Evolutionary conservation across 2,329 filamentous ascomycete species (phyloP), one percentile per base, ranked within the genome.

Genomic region (Aspergillus flavus): DNA sequence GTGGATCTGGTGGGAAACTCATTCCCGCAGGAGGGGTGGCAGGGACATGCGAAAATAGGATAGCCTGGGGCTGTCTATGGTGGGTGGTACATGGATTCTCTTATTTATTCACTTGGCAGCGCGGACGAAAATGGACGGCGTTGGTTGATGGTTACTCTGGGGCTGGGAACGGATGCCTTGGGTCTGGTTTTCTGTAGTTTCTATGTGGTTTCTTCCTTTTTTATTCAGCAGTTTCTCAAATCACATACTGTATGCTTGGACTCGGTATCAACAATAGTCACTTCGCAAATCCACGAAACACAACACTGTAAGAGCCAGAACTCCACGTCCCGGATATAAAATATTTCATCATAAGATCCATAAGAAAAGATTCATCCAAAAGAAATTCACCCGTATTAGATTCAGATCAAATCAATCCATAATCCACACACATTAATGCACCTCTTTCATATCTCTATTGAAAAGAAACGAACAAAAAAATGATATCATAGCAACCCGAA

Each of bases 41-140:
- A 26, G 34, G 30, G n/a, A 36, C 26, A 14, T 10, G 52, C 32
- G n/a, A 23, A 36, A 12, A 9, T 12, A 53, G 16, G 52, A 36
- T 55, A n/a, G 34, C 52, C 52, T 39, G n/a, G 52, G 52, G 32
- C 23, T 39, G 21, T 46, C 32, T 58, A 34, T 50, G 23, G 55
- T 46, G 26, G 19, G 30, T 26, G 50, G 50, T 34, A 36, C 28
- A 46, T 50, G 43, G 57, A 23, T 58, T 50, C 32, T 12, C 28
- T 54, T n/a, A 3, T 39, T 32, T 32, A 19, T 52, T 52, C n/a
- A 52, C 48, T 52, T 55, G 32, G 52, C 52, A 55, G 32, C 52
- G 52, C 32, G 52, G 52, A 55, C 11, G 52, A 55, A 55, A 52
- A 55, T 23, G 52, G 52, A 55, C 26, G 57, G 57, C 57, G 57